Evolutionary conservation across 2,329 filamentous ascomycete species (phyloP).

Genomic region (Botrytis squamosa): DNA sequence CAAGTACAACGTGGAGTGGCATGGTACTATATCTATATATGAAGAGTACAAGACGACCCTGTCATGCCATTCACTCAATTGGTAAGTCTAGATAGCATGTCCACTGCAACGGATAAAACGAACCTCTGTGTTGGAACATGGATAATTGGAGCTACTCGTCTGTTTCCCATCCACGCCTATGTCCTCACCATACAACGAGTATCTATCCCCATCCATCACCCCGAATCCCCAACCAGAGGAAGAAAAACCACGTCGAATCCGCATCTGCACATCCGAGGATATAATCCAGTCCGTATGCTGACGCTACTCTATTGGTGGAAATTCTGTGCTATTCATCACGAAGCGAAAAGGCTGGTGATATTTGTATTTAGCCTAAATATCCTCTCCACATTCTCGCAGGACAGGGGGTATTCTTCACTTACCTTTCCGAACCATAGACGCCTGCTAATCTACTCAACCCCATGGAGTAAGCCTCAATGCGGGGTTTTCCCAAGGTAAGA

Average conservation of each 20-base stretch:
- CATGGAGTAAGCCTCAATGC: constrained; percentile 14
- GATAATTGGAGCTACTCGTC: neutral
- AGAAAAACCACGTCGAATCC: neutral
- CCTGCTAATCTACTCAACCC: neutral
- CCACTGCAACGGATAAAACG: constrained; percentile 11
- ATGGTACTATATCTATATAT: constrained; percentile 21
- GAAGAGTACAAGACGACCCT: neutral
- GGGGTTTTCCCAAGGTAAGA: neutral
- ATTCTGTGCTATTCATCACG: neutral
- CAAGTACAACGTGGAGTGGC: neutral
- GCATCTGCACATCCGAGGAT: neutral
- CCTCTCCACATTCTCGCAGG: neutral
- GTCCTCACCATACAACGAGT: neutral
- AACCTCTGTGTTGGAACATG: constrained; percentile 15
- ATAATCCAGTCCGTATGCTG: neutral
- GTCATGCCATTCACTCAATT: neutral
- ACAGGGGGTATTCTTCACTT: neutral
- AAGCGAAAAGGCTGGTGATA: constrained; percentile 2
- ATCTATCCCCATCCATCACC: neutral
- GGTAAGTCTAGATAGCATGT: neutral
- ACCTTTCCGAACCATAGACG: neutral
- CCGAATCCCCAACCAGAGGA: neutral
- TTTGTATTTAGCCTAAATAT: constrained; percentile 4
- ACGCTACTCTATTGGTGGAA: constrained; percentile 1
- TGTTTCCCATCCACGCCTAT: neutral